These are phyloP conservation scores for Gaertneriomyces semiglobifer DNA, from an alignment of 192 early-diverging fungal species.

Conservation along the genomic window DNA sequence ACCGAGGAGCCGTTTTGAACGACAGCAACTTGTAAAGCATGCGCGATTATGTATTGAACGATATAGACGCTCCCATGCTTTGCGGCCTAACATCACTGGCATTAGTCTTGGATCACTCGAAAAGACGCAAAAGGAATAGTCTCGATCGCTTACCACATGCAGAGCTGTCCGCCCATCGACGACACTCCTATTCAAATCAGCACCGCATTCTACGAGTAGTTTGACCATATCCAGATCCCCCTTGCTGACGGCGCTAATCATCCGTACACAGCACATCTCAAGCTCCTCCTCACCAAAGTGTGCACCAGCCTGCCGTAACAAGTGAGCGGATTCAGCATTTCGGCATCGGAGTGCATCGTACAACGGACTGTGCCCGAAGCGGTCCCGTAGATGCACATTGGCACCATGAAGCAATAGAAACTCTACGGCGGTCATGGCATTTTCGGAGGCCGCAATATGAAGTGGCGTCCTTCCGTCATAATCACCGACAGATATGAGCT, in stretches of 20 bases:
- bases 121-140: not conserved
- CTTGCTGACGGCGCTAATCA: slow-evolving; percentile 47
- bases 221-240: slow-evolving; percentile 51
- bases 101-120: not conserved
- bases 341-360: slow-evolving; percentile 73
- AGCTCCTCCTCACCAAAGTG: slow-evolving; percentile 84
- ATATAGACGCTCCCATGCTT: slow-evolving; percentile 1
- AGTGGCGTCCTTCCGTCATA: slow-evolving; percentile 76
- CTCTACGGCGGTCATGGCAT: slow-evolving; percentile 67
- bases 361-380: slow-evolving; percentile 83
- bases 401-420: slow-evolving; percentile 81
- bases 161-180: slow-evolving; percentile 66
- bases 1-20: not conserved
- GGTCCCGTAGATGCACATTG: slow-evolving; percentile 85
- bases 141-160: slow-evolving; percentile 50
- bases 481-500: slow-evolving; percentile 67
- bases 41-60: slow-evolving; percentile 16
- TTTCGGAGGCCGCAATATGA: slow-evolving; percentile 79
- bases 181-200: slow-evolving; percentile 59
- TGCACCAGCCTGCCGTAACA: slow-evolving; percentile 77
- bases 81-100: slow-evolving; percentile 9
- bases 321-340: slow-evolving; percentile 56
- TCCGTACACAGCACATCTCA: slow-evolving; percentile 57
- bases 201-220: slow-evolving; percentile 59
- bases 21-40: slow-evolving; percentile 10